A percentile compares a stretch with the other conserved stretches of the same genome.
Evolutionary conservation across 2,329 filamentous ascomycete species (phyloP).

Genomic region (Pestalotiopsis sp.): DNA sequence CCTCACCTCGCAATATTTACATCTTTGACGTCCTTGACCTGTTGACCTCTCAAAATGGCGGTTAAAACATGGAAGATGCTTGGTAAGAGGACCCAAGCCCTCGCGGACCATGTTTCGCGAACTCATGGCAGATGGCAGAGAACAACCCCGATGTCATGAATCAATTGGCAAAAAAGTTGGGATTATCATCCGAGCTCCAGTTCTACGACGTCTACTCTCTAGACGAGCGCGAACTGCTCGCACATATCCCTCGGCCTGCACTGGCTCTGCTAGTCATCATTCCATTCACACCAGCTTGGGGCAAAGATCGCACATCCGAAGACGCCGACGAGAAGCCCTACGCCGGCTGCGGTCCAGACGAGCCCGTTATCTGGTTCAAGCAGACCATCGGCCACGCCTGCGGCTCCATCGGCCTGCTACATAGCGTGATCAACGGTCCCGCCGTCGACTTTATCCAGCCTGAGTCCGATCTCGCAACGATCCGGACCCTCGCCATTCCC

Average conservation of each 20-base stretch:
- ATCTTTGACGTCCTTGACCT: slow-evolving; percentile 4
- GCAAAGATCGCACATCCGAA: slow-evolving; percentile 39
- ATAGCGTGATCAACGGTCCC: slow-evolving; percentile 71
- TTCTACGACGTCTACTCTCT: slow-evolving; percentile 86
- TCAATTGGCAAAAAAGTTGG: slow-evolving; percentile 69
- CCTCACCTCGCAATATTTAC: neutral
- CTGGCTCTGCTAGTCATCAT: slow-evolving; percentile 81
- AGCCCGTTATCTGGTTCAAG: slow-evolving; percentile 80
- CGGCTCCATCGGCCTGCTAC: slow-evolving; percentile 77
- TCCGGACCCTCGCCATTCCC: slow-evolving; percentile 65
- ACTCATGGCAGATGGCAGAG: slow-evolving; percentile 31
- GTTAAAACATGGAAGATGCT: slow-evolving; percentile 15
- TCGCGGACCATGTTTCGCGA: neutral
- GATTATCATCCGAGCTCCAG: slow-evolving; percentile 65
- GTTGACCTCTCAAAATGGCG: slow-evolving; percentile 13
- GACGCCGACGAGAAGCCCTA: slow-evolving; percentile 21
- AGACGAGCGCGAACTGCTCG: slow-evolving; percentile 75
- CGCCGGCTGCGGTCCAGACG: slow-evolving; percentile 45
- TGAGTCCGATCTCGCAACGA: slow-evolving; percentile 55
- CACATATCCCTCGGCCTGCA: slow-evolving; percentile 75
- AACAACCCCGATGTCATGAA: slow-evolving; percentile 81
- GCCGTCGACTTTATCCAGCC: slow-evolving; percentile 56
- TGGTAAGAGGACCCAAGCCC: neutral
- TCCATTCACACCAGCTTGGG: slow-evolving; percentile 56
- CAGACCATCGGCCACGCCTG: slow-evolving; percentile 86